Base-by-base conservation (phyloP, 148 eudicot species). In the Selenicereus undatus region DNA sequence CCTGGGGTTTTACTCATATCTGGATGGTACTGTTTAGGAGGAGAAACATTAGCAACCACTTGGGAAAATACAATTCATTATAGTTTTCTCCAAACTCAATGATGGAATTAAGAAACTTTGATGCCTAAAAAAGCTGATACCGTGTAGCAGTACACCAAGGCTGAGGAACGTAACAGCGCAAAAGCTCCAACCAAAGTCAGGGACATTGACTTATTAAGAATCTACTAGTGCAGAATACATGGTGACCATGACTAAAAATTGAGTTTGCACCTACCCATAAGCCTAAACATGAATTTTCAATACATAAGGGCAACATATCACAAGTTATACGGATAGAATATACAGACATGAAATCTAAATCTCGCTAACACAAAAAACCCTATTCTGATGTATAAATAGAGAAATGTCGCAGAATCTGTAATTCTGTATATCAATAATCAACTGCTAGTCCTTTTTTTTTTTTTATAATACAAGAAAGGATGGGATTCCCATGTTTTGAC, bases 1-100 rank as follows among this genome's bases (percentile, higher is more conserved):
- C 90, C 97, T 29, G 90, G 90, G 24, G 82, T 82, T 87, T 93
- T 94, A 81, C 82, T 93, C 88, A 87, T 86, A 86, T 95, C 98
- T 56, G 98, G 98, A 87, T 95, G 98, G 84, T 93, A 93, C 98
- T 95, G 93, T 75, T 78, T 75, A 71, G 80, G 71, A 75, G 56
- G 20, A 79, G 45, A 24, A 71, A 54, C 65, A 13, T 77, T 50
- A 72, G 50, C 64, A 64, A 51, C 20, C 71, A 50, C 20, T 74
- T 42, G 70, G 32, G 56, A 73, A 12, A 8, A 70, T 21, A 50
- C 16, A 16, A 9, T 10, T 36, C 26, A 66, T 51, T 52, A 78
- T 26, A 62, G 8, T 60, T 18, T 10, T 1, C 39, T n/a, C 3
- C 29, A 42, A 62, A 60, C 1, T 3, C 9, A 8, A 70, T 14